Conservation (phyloP, 2,329 filamentous ascomycete species). For the Penicillium hordei region DNA sequence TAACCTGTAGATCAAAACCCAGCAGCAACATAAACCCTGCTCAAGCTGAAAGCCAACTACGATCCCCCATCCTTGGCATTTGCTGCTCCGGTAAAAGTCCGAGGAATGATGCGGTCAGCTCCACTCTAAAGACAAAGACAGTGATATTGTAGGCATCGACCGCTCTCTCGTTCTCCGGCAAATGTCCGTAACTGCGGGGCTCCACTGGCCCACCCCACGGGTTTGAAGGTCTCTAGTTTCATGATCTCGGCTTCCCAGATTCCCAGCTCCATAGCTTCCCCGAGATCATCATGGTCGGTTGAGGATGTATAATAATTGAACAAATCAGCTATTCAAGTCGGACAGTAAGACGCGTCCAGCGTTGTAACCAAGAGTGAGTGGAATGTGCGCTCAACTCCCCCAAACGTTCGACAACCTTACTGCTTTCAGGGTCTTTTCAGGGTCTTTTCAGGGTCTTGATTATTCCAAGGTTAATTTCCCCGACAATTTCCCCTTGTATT, state of each 20-base stretch:
- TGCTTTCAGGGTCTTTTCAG: no score
- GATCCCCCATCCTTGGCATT: neutral
- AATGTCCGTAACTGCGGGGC: neutral
- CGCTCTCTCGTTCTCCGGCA: neutral
- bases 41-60: neutral
- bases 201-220: neutral
- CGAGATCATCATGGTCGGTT: constrained; percentile 34
- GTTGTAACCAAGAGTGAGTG: no score
- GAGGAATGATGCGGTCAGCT: constrained; percentile 1
- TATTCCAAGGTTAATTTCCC: no score
- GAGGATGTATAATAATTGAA: no score
- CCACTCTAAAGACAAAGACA: neutral
- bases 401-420: no score
- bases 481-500: no score
- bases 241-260: neutral
- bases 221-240: neutral
- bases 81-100: constrained; percentile 12
- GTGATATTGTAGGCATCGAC: no score
- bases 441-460: no score
- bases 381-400: no score
- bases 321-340: no score
- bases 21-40: neutral
- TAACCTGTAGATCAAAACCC: neutral
- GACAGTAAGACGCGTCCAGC: no score
- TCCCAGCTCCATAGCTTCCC: neutral